These are phyloP conservation scores for Entomortierella chlamydospora DNA, from an alignment of 192 early-diverging fungal species.

Conservation along the genomic window DNA sequence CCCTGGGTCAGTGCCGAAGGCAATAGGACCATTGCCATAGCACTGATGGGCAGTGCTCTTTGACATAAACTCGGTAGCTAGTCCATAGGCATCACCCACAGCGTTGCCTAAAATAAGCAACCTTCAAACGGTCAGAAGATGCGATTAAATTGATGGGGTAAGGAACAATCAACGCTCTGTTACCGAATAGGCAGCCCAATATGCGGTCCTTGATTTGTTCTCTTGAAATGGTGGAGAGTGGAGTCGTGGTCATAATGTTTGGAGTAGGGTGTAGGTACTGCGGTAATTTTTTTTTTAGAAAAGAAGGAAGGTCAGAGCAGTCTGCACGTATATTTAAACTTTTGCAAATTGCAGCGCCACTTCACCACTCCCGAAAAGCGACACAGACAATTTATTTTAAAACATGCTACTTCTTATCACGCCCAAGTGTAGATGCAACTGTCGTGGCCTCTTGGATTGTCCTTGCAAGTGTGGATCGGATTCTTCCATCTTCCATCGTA, in stretches of 20 bases:
- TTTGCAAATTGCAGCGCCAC: no score
- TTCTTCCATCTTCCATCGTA: constrained; percentile 70
- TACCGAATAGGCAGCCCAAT: constrained; percentile 28
- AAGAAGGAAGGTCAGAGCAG: not conserved
- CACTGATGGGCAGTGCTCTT: constrained; percentile 47
- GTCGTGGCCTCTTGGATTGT: constrained; percentile 65
- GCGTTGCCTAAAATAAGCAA: constrained; percentile 59
- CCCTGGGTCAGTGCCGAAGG: constrained; percentile 64
- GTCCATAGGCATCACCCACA: constrained; percentile 71
- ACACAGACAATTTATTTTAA: not conserved
- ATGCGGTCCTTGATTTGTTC: constrained; percentile 32
- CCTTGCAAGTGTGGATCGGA: constrained; percentile 65
- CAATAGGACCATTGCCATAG: constrained; percentile 71
- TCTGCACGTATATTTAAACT: no score
- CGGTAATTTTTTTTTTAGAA: not conserved
- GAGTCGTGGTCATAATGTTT: not conserved
- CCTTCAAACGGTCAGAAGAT: not conserved
- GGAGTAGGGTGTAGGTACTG: not conserved
- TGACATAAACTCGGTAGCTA: constrained; percentile 73
- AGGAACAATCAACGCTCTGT: not conserved
- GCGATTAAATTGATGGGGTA: not conserved
- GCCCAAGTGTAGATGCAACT: constrained; percentile 63
- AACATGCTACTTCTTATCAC: constrained; percentile 35
- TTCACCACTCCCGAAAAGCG: no score
- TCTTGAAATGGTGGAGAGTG: constrained; percentile 13